Percentiles rank a stretch among this genome's conserved stretches.
Evolutionary conservation across 1,139 yeast genomes (phyloP).

Genomic region (Candida tetrigidarum): DNA sequence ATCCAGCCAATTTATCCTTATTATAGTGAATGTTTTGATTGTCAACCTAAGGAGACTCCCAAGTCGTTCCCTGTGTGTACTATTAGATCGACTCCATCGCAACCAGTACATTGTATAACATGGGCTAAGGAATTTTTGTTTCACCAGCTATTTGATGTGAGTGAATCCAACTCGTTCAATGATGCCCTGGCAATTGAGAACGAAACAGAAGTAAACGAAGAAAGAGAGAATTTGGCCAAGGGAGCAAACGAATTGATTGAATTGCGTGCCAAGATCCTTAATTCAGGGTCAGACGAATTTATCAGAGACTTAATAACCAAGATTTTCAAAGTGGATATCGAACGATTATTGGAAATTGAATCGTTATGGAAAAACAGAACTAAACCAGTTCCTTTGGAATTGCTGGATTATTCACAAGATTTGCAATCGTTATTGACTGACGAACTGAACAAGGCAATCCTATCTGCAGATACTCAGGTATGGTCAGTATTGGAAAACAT

Average conservation of each 20-base stretch:
- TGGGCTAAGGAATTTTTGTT: slow-evolving; percentile 97
- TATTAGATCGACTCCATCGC: slow-evolving; percentile 94
- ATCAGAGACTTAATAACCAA: slow-evolving; percentile 51
- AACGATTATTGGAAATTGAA: slow-evolving; percentile 70
- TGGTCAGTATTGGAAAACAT: slow-evolving; percentile 74
- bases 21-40: slow-evolving; percentile 89
- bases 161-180: slow-evolving; percentile 32
- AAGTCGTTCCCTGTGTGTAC: slow-evolving; percentile 96
- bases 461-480: slow-evolving; percentile 57
- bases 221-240: slow-evolving; percentile 65
- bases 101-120: slow-evolving; percentile 94
- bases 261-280: slow-evolving; percentile 52
- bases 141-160: slow-evolving; percentile 74
- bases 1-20: slow-evolving; percentile 89
- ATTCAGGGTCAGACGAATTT: slow-evolving; percentile 31
- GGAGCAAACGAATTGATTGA: slow-evolving; percentile 81
- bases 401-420: slow-evolving; percentile 21
- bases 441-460: slow-evolving; percentile 22
- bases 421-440: slow-evolving; percentile 20
- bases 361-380: slow-evolving; percentile 77
- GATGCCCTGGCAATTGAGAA: slow-evolving; percentile 46
- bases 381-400: slow-evolving; percentile 66
- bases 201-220: slow-evolving; percentile 63
- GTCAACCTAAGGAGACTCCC: slow-evolving; percentile 85
- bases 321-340: slow-evolving; percentile 71